phyloP scores from a whole-genome alignment of 2,329 filamentous ascomycete species.

The Penicillium sp. region DNA sequence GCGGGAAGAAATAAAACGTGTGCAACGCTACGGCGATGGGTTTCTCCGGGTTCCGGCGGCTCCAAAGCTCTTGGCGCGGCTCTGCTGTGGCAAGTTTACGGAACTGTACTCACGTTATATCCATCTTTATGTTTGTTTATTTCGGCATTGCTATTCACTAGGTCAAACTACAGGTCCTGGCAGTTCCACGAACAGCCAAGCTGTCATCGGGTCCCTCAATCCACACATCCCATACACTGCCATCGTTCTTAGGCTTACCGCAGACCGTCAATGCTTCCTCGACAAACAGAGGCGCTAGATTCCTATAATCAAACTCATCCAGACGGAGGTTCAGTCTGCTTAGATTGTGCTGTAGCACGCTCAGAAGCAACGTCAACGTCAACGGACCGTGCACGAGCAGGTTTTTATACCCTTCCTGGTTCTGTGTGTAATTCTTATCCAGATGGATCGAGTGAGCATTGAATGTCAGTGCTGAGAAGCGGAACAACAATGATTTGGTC shows the following conservation, averaged over 20 bases:
- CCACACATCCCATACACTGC: conserved; percentile 61
- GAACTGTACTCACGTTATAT: background rate
- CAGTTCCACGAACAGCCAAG: conserved; percentile 62
- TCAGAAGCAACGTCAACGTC: conserved; percentile 72
- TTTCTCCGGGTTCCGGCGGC: conserved; percentile 19
- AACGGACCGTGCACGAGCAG: conserved; percentile 86
- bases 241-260: conserved; percentile 51
- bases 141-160: background rate
- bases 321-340: conserved; percentile 41
- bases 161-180: conserved; percentile 14
- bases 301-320: conserved; percentile 69
- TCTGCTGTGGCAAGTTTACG: background rate
- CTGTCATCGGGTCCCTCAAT: conserved; percentile 61
- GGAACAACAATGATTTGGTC: conserved; percentile 71
- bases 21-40: conserved; percentile 13
- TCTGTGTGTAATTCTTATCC: conserved; percentile 66
- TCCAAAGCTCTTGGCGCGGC: conserved; percentile 16
- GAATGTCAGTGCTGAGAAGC: conserved; percentile 86
- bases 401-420: conserved; percentile 70
- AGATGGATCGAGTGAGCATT: conserved; percentile 93
- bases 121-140: background rate
- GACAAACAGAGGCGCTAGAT: conserved; percentile 77
- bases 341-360: conserved; percentile 60
- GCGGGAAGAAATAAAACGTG: conserved; percentile 22
- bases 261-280: conserved; percentile 70